These are phyloP conservation scores for Malassezia sympodialis DNA, from an alignment of 1,284 basidiomycete species.

Conservation along the genomic window DNA sequence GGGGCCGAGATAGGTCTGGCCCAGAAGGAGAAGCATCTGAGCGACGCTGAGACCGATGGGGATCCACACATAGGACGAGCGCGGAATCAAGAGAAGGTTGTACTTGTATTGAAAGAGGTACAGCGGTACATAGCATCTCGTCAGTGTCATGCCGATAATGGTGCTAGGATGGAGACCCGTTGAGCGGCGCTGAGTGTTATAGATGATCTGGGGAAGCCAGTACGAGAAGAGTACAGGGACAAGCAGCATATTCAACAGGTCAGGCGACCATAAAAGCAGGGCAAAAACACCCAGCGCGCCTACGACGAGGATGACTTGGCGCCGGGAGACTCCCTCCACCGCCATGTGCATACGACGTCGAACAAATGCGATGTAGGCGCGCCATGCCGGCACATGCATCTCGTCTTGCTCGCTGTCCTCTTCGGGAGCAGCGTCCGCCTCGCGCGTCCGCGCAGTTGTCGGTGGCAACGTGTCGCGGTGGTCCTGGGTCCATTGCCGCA, in stretches of 20 bases:
- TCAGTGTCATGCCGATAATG: conserved; percentile 39
- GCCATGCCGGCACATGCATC: neutral
- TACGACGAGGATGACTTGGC: neutral
- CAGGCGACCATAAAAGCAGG: neutral
- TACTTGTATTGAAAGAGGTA: conserved; percentile 38
- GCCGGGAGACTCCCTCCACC: neutral
- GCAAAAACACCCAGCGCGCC: neutral
- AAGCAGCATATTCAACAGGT: neutral
- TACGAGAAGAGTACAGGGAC: conserved; percentile 21
- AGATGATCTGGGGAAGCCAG: conserved; percentile 42
- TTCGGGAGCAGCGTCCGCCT: neutral
- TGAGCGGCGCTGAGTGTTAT: conserved; percentile 30
- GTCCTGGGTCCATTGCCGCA: neutral
- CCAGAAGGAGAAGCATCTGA: conserved; percentile 10
- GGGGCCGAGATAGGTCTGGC: conserved; percentile 1
- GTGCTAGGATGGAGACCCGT: conserved; percentile 29
- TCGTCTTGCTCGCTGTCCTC: neutral
- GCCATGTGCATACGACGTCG: neutral
- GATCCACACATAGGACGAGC: conserved; percentile 32
- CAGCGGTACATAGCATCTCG: conserved; percentile 41
- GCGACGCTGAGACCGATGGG: conserved; percentile 16
- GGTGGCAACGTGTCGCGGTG: neutral
- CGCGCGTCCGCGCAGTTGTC: neutral
- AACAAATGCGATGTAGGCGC: neutral
- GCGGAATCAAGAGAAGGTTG: conserved; percentile 40